Base-by-base conservation (phyloP, 2,329 filamentous ascomycete genomes). In the Diaporthe citriasiana region DNA sequence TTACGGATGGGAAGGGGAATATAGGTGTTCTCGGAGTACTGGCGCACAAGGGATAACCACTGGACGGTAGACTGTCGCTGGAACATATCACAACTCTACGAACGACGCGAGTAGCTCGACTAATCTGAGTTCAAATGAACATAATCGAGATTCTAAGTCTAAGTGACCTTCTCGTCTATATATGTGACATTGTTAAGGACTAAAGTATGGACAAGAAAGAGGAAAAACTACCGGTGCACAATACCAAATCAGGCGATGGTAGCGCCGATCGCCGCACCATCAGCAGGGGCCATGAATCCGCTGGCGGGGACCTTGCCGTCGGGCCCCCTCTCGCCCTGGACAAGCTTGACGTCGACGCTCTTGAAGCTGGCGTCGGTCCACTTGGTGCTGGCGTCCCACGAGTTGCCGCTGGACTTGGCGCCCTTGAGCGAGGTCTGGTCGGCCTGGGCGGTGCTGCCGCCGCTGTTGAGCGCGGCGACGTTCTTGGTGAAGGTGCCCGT, bases 321-420 rank as follows among this genome's bases (percentile, higher is more conserved):
- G 3, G 82, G 74, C n/a, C 77, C 79, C 63, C 85, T 81, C 10
- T 82, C 77, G 17, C 83, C 83, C 76, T 84, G 82, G 9, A 86
- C 78, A 0, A 80, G 76, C 0, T 76, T 78, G 1, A 80, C 76
- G 65, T 84, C 80, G 0, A 81, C 79, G 74, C 83, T 86, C 77
- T 81, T 79, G 77, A 87, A 86, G 12, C 78, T 78, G 35, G 78
- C 78, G 74, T 86, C 81, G 2, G 79, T 79, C 84, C 83, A 87
- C 0, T 81, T 81, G 1, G 80, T 79, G 45, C 79, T 77, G 15
- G 76, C 78, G 66, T 85, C 81, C 85, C 85, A 87, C 3, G 83
- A 85, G 78, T 87, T 87, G 0, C 84, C 84, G 42, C 79, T 83
- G 0, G 78, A 76, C 9, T 77, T 77, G 12, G 74, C 77, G 19